Base-by-base conservation (phyloP, 78 protist genomes). In the Chrysochromulina parva region DNA sequence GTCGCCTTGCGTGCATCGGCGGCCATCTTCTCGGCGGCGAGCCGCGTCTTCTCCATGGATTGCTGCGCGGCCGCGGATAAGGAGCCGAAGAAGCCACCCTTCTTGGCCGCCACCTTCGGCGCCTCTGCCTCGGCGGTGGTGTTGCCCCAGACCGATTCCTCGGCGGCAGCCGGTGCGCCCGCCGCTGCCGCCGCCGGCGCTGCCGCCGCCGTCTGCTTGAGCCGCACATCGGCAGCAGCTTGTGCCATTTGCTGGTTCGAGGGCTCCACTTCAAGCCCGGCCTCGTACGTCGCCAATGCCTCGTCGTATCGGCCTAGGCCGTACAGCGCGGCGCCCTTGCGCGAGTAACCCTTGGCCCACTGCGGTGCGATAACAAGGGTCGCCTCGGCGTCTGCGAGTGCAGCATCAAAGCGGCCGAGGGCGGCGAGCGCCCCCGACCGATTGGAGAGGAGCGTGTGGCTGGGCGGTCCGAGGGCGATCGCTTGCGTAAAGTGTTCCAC, bases 311-410 rank as follows among this genome's bases (percentile, higher is more conserved):
- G 58, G 38, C 78, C 86, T 16, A 95, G 67, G 22, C 88, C 90
- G 54, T 69, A 89, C 3, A 92, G 90, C 14, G 98, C 96, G 14
- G 94, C 91, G 47, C 95, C 98, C 82, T 94, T 90, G 66, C 99
- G 93, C 3, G 90, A 16, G 91, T 97, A 97, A 67, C 98, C 94
- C 95, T 97, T 97, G 38, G 95, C 85, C 98, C 98, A 98, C 71
- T 95, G 96, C 17, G 96, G 91, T 80, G 95, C 94, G 73, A 96
- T 16, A 28, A 19, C 59, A 58, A 96, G 57, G 52, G 91, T 26
- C 91, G 94, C 90, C 84, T 93, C 90, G 4, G 98, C 97, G 57
- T 97, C 98, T 7, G 26, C 74, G 16, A 96, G 78, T 38, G 99
- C 99, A 76, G 94, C 74, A 53, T 91, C 95, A 90, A 71, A 97